Conservation (phyloP, 805 yeast genomes). For the Hanseniaspora occidentalis region DNA sequence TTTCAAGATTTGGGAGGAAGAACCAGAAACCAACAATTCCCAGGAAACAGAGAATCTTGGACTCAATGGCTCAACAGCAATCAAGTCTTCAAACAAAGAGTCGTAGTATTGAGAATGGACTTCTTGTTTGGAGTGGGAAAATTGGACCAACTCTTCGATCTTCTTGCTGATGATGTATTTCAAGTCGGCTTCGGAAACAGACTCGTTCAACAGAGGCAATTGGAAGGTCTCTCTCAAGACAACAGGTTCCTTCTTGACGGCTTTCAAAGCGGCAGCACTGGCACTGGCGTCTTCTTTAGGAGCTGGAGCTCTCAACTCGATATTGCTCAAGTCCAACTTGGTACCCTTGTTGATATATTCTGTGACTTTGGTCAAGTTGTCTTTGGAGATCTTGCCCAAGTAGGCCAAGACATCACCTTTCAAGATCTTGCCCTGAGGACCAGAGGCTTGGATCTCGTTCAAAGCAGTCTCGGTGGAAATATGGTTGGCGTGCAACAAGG, state of each 20-base stretch:
- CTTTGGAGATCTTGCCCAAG: slow-evolving; percentile 56
- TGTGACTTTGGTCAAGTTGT: slow-evolving; percentile 40
- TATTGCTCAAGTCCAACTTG: slow-evolving; percentile 61
- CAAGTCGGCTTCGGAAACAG: slow-evolving; percentile 18
- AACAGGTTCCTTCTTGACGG: slow-evolving; percentile 21
- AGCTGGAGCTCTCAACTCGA: slow-evolving; percentile 28
- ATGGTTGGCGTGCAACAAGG: slow-evolving; percentile 45
- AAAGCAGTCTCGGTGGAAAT: slow-evolving; percentile 64
- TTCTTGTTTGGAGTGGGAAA: slow-evolving; percentile 9
- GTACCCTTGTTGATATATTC: slow-evolving; percentile 42
- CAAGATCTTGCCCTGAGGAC: slow-evolving; percentile 76
- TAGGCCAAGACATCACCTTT: slow-evolving; percentile 87
- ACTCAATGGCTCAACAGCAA: slow-evolving; percentile 15
- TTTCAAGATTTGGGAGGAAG: background rate
- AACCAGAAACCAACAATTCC: background rate
- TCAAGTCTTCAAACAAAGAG: slow-evolving; percentile 45
- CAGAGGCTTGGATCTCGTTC: slow-evolving; percentile 64
- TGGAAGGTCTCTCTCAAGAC: slow-evolving; percentile 8
- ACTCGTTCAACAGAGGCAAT: slow-evolving; percentile 13
- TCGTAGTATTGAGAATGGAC: slow-evolving; percentile 37
- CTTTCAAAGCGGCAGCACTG: slow-evolving; percentile 11
- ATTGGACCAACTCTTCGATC: slow-evolving; percentile 34
- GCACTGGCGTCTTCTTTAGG: slow-evolving; percentile 17
- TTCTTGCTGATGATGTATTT: background rate
- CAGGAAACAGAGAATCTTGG: slow-evolving; percentile 16